phyloP scores from a whole-genome alignment of 306 rosid genomes.

The Hylodesmum podocarpum region DNA sequence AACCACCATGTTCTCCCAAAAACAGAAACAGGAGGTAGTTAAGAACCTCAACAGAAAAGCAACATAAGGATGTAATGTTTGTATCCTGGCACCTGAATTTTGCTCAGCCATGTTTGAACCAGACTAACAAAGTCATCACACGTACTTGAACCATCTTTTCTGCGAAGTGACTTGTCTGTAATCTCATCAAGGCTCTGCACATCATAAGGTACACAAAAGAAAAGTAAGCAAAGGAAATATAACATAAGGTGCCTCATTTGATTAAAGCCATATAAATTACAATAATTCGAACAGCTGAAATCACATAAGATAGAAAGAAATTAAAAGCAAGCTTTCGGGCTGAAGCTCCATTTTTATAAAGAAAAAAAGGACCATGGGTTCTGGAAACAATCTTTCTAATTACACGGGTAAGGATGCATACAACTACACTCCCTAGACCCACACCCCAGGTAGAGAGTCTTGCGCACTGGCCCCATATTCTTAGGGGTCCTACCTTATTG shows the following conservation, averaged over 20 bases:
- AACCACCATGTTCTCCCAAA: not conserved
- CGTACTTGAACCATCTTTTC: conserved; percentile 64
- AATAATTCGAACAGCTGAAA: not conserved
- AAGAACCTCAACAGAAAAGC: not conserved
- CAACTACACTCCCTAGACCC: not conserved
- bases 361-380: not conserved
- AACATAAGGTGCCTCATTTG: not conserved
- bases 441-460: not conserved
- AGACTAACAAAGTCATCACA: conserved; percentile 89
- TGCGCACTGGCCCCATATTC: not conserved
- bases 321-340: not conserved
- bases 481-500: not conserved
- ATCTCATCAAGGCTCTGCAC: conserved; percentile 95
- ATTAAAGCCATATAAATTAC: conserved; percentile 8
- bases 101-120: conserved; percentile 84
- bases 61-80: conserved; percentile 11
- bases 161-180: conserved; percentile 66
- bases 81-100: conserved; percentile 68
- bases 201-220: conserved; percentile 27
- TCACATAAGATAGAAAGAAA: not conserved
- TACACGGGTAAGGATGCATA: not conserved
- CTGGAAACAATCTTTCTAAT: not conserved
- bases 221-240: conserved; percentile 1
- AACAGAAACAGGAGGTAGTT: not conserved
- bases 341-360: not conserved